Evolutionary conservation across 345 rosid species (phyloP).

Genomic region (Kandelia obovata): DNA sequence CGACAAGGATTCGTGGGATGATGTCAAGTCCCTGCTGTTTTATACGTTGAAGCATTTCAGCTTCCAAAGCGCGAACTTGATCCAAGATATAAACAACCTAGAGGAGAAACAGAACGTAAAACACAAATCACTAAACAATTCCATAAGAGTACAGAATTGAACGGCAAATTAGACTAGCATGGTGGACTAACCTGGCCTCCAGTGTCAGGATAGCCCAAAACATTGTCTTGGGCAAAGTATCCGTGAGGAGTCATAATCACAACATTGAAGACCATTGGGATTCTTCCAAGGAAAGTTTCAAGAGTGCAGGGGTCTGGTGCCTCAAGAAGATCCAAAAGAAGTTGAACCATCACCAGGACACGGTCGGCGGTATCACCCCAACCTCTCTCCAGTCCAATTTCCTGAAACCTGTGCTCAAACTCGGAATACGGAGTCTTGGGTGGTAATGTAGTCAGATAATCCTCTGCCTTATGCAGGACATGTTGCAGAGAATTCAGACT

Average conservation of each 20-base stretch:
- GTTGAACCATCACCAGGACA: constrained; percentile 82
- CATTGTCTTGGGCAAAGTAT: constrained; percentile 92
- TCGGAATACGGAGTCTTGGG: constrained; percentile 54
- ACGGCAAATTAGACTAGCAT: neutral
- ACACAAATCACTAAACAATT: neutral
- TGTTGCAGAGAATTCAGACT: constrained; percentile 61
- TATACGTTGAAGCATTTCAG: constrained; percentile 85
- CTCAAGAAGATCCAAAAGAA: constrained; percentile 88
- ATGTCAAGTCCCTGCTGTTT: constrained; percentile 88
- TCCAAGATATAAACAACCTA: constrained; percentile 94
- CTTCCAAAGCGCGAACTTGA: constrained; percentile 95
- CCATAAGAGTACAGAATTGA: neutral
- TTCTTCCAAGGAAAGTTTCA: constrained; percentile 75
- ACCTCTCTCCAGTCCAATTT: constrained; percentile 88
- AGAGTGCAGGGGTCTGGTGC: constrained; percentile 97
- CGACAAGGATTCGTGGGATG: constrained; percentile 81
- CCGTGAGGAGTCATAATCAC: constrained; percentile 96
- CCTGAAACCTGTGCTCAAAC: constrained; percentile 76
- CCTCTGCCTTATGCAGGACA: constrained; percentile 87
- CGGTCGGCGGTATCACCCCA: constrained; percentile 89
- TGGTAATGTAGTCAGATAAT: constrained; percentile 49
- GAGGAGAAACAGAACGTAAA: neutral
- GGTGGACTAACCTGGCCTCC: constrained; percentile 76
- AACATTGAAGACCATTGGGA: constrained; percentile 92
- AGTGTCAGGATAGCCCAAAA: constrained; percentile 94